phyloP scores from a whole-genome alignment of 345 rosid genomes.

The Nasturtium officinale region DNA sequence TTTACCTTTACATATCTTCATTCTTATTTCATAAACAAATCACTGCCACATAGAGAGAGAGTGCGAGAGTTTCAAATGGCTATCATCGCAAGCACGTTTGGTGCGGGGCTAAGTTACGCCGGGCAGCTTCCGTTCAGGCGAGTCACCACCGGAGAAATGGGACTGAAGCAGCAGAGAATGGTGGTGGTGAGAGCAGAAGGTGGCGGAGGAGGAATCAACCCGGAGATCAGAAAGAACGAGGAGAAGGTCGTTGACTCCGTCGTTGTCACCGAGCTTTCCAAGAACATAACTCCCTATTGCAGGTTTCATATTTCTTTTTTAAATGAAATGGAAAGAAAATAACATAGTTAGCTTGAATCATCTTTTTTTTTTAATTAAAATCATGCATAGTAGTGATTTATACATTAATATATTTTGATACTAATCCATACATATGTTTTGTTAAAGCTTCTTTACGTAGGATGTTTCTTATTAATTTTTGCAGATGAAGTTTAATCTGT shows the following conservation, averaged over 20 bases:
- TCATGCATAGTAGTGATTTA: neutral
- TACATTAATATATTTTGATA: neutral
- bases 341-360: slow-evolving; percentile 1
- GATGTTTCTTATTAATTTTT: neutral
- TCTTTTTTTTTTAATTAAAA: neutral
- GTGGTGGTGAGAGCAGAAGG: slow-evolving; percentile 72
- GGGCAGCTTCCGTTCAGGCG: slow-evolving; percentile 32
- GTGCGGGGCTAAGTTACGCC: slow-evolving; percentile 41
- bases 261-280: slow-evolving; percentile 70
- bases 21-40: slow-evolving; percentile 13
- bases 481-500: neutral
- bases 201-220: slow-evolving; percentile 62
- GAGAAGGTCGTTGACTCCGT: slow-evolving; percentile 87
- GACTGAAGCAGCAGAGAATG: slow-evolving; percentile 42
- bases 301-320: slow-evolving; percentile 45
- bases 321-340: too few species aligned
- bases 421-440: neutral
- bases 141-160: slow-evolving; percentile 25
- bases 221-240: slow-evolving; percentile 77
- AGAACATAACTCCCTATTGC: slow-evolving; percentile 84
- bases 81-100: slow-evolving; percentile 29
- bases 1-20: slow-evolving; percentile 28
- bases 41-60: slow-evolving; percentile 19
- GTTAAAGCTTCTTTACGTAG: neutral
- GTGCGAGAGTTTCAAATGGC: slow-evolving; percentile 43